phyloP scores from a whole-genome alignment of 805 yeast species.

The Zygoascus bituminiphila region DNA sequence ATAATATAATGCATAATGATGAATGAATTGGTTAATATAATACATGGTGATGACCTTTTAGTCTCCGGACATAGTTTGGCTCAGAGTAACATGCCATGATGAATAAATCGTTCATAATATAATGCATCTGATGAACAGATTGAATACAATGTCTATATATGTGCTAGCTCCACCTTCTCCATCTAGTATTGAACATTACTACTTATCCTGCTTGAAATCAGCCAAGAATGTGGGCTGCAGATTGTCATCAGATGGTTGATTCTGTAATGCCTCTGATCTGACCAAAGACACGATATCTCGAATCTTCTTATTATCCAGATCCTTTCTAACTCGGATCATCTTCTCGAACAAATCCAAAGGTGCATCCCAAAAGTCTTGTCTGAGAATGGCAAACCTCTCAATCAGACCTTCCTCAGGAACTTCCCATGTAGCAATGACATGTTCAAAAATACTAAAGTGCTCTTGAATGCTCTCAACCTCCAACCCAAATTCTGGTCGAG shows the following conservation, averaged over 20 bases:
- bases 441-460: conserved; percentile 53
- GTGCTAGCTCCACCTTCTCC: background rate
- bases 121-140: too few species aligned
- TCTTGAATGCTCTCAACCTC: conserved; percentile 31
- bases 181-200: too few species aligned
- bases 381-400: conserved; percentile 52
- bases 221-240: conserved; percentile 14
- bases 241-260: conserved; percentile 10
- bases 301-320: conserved; percentile 27
- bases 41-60: too few species aligned
- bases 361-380: conserved; percentile 65
- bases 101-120: too few species aligned
- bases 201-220: conserved; percentile 4
- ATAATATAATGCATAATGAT: background rate
- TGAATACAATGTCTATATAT: too few species aligned
- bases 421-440: conserved; percentile 47
- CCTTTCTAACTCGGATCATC: conserved; percentile 41
- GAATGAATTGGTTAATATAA: too few species aligned
- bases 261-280: conserved; percentile 16
- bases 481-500: conserved; percentile 30
- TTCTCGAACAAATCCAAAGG: conserved; percentile 63
- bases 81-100: too few species aligned
- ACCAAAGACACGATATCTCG: conserved; percentile 28
- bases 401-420: conserved; percentile 41
- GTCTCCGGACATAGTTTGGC: too few species aligned